phyloP scores from a whole-genome alignment of 352 stramenopile species.

The Globisporangium heterothallicum region DNA sequence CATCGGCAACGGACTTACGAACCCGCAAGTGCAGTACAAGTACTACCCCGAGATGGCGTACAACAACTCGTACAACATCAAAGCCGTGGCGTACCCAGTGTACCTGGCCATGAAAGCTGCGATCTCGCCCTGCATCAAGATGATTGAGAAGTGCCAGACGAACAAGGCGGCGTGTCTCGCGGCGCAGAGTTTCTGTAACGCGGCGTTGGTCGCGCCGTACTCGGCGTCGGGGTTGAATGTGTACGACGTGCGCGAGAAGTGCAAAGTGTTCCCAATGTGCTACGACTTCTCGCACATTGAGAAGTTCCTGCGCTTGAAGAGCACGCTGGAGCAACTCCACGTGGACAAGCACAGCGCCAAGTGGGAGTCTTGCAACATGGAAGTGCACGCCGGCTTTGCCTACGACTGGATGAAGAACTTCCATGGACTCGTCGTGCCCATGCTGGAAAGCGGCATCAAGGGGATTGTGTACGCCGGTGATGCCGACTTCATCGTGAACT shows the following conservation, averaged over 20 bases:
- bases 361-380: constrained; percentile 94
- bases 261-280: constrained; percentile 87
- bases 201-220: constrained; percentile 62
- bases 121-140: constrained; percentile 46
- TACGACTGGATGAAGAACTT: constrained; percentile 98
- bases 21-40: constrained; percentile 89
- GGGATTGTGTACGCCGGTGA: constrained; percentile 96
- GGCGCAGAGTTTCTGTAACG: constrained; percentile 89
- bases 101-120: constrained; percentile 69
- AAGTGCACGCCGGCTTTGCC: constrained; percentile 91
- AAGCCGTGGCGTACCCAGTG: constrained; percentile 50
- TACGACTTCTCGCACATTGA: constrained; percentile 94
- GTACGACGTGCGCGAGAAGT: constrained; percentile 92
- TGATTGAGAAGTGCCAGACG: constrained; percentile 87
- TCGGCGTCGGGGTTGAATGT: constrained; percentile 52
- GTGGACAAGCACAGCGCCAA: constrained; percentile 72
- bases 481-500: constrained; percentile 98
- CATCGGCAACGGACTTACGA: constrained; percentile 95
- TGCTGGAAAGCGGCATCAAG: constrained; percentile 89
- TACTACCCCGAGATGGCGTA: constrained; percentile 87
- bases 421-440: constrained; percentile 81
- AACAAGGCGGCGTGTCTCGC: constrained; percentile 68
- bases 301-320: constrained; percentile 80
- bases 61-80: constrained; percentile 86
- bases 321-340: constrained; percentile 84